phyloP scores from a whole-genome alignment of 768 basidiomycete genomes.

The Kwoniella shandongensis region DNA sequence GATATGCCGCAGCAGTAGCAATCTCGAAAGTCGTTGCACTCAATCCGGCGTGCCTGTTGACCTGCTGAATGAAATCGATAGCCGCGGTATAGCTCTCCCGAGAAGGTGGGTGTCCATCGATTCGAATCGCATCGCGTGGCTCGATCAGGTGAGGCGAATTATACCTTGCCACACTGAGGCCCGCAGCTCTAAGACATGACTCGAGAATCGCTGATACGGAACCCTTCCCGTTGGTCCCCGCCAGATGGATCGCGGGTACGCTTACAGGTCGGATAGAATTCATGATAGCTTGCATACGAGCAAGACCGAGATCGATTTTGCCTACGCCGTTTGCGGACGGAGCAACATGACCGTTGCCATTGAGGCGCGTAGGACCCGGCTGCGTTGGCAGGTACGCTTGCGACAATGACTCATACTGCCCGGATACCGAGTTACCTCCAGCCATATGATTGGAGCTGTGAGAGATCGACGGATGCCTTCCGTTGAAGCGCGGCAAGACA shows the following conservation, averaged over 20 bases:
- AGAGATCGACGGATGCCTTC: too few relatives aligned
- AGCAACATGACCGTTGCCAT: too few relatives aligned
- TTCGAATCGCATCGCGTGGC: constrained; percentile 70
- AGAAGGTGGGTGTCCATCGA: constrained; percentile 63
- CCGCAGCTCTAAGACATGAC: constrained; percentile 66
- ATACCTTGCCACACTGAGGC: constrained; percentile 73
- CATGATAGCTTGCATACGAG: constrained; percentile 57
- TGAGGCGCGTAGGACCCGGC: too few relatives aligned
- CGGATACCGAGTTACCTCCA: too few relatives aligned
- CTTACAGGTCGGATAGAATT: constrained; percentile 63
- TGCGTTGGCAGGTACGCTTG: too few relatives aligned
- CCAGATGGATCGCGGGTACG: constrained; percentile 82
- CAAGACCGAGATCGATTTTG: constrained; percentile 51
- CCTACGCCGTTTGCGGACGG: constrained; percentile 12
- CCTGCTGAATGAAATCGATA: constrained; percentile 58
- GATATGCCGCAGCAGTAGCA: constrained; percentile 75
- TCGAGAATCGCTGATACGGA: constrained; percentile 81
- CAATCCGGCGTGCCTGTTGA: constrained; percentile 57
- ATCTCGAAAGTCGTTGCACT: constrained; percentile 76
- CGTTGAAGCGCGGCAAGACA: too few relatives aligned
- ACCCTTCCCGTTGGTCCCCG: constrained; percentile 97
- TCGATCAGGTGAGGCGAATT: constrained; percentile 89
- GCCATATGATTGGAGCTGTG: too few relatives aligned
- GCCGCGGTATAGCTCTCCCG: constrained; percentile 58
- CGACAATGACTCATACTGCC: too few relatives aligned